Conservation (phyloP, 495 filamentous ascomycete species). For the Venustampulla echinocandica region DNA sequence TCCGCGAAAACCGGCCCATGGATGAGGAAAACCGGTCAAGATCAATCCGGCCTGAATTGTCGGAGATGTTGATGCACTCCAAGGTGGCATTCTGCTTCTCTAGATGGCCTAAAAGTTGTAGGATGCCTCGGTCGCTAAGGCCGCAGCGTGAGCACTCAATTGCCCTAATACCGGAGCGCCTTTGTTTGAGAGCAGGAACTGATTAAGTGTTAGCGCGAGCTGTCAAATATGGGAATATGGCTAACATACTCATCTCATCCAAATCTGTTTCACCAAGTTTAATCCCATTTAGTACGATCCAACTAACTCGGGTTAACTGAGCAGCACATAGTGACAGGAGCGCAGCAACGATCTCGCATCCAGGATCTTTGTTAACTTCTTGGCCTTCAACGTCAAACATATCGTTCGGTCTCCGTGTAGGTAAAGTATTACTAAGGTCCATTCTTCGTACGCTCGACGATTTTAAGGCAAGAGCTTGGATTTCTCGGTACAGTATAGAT, state of each 20-base stretch:
- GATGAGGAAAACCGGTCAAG: conserved; percentile 44
- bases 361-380: conserved; percentile 48
- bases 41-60: conserved; percentile 63
- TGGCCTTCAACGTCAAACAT: conserved; percentile 33
- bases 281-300: conserved; percentile 75
- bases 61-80: conserved; percentile 69
- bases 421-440: conserved; percentile 54
- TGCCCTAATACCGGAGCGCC: conserved; percentile 57
- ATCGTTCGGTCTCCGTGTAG: conserved; percentile 33
- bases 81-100: conserved; percentile 60
- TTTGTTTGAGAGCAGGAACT: conserved; percentile 18
- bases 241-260: conserved; percentile 34
- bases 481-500: conserved; percentile 62
- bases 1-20: conserved; percentile 37
- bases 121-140: conserved; percentile 50
- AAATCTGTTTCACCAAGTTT: conserved; percentile 74
- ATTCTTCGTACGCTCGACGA: conserved; percentile 53
- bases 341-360: conserved; percentile 72
- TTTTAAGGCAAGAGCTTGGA: conserved; percentile 61
- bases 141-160: conserved; percentile 76
- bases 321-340: conserved; percentile 67
- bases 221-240: not conserved
- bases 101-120: conserved; percentile 49
- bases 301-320: conserved; percentile 68
- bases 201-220: not conserved